Evolutionary conservation across 768 basidiomycete species (phyloP).

Genomic region (Auriscalpium vulgare): DNA sequence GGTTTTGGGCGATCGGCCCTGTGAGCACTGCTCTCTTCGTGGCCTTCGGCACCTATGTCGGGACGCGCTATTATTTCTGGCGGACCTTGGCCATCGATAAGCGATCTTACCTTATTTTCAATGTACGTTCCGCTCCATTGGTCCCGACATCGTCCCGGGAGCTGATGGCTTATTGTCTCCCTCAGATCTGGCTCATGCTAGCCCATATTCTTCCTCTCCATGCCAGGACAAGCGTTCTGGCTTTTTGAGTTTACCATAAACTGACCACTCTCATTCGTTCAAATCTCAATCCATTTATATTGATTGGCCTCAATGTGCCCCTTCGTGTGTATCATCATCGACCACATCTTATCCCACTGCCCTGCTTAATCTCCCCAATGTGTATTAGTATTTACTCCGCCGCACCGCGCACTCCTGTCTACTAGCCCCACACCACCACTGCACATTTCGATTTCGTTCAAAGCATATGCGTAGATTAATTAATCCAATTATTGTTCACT

Average conservation of each 20-base stretch:
- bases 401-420: too few species aligned
- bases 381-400: too few species aligned
- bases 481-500: too few species aligned
- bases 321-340: slow-evolving; percentile 3
- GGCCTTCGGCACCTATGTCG: slow-evolving; percentile 14
- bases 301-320: not conserved
- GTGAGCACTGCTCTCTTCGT: slow-evolving; percentile 9
- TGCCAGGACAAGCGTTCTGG: slow-evolving; percentile 13
- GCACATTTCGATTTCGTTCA: too few species aligned
- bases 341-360: slow-evolving; percentile 1
- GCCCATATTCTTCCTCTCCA: slow-evolving; percentile 13
- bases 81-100: slow-evolving; percentile 14
- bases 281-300: not conserved
- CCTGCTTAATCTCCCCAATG: not conserved
- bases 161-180: not conserved
- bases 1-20: slow-evolving; percentile 16
- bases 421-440: too few species aligned
- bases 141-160: slow-evolving; percentile 3
- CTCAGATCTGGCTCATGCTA: slow-evolving; percentile 15
- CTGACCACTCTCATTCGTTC: slow-evolving; percentile 6
- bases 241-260: slow-evolving; percentile 12
- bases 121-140: slow-evolving; percentile 15
- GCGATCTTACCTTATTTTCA: slow-evolving; percentile 17
- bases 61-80: slow-evolving; percentile 14
- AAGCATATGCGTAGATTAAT: too few species aligned